Percentiles rank a stretch among this genome's conserved stretches.
Evolutionary conservation across 805 yeast species (phyloP).

Genomic region (Saturnispora besseyi): DNA sequence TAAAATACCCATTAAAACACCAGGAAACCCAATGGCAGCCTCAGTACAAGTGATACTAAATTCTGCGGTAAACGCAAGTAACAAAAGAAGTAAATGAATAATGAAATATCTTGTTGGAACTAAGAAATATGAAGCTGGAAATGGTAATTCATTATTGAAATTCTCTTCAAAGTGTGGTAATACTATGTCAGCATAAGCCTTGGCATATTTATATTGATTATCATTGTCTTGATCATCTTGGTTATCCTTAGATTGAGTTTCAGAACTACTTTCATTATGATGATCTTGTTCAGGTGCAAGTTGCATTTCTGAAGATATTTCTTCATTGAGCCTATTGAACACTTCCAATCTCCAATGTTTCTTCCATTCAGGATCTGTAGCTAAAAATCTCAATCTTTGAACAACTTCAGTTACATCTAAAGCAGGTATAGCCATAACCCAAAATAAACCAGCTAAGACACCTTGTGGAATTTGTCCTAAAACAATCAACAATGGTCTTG

Average conservation of each 20-base stretch:
- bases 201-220: not conserved
- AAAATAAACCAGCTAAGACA: constrained; percentile 84
- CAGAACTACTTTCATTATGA: not conserved
- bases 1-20: constrained; percentile 65
- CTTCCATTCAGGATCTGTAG: constrained; percentile 43
- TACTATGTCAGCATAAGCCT: not conserved
- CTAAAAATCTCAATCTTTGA: constrained; percentile 50
- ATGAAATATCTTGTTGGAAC: constrained; percentile 38
- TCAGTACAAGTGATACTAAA: constrained; percentile 76
- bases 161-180: not conserved
- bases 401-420: constrained; percentile 58
- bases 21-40: constrained; percentile 94
- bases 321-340: not conserved
- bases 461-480: constrained; percentile 86
- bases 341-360: constrained; percentile 2
- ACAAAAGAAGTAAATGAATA: constrained; percentile 47
- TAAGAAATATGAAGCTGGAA: constrained; percentile 1
- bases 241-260: not conserved
- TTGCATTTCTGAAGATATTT: not conserved
- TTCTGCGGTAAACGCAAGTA: constrained; percentile 68
- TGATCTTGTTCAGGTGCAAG: too few relatives aligned
- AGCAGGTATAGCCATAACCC: constrained; percentile 86
- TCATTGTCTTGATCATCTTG: not conserved
- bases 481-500: constrained; percentile 75
- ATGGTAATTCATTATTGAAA: not conserved